Percentiles rank a stretch among this genome's conserved stretches.
phyloP scores from a whole-genome alignment of 2,329 filamentous ascomycete species.

The Calonectria leucothoes region DNA sequence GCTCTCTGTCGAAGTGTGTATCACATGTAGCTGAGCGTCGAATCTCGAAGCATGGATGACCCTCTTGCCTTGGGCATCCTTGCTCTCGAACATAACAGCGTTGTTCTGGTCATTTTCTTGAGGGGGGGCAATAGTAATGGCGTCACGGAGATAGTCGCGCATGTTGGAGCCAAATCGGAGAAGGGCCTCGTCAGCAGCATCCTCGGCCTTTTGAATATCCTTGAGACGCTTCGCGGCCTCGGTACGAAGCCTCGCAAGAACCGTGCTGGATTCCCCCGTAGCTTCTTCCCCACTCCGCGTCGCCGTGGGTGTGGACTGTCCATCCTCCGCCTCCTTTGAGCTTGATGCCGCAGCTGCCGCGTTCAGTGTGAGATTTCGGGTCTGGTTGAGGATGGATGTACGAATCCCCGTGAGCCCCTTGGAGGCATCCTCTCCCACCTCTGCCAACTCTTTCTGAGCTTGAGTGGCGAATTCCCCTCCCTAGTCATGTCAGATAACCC shows the following conservation, averaged over 20 bases:
- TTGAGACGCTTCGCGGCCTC: constrained; percentile 88
- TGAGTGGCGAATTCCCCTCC: constrained; percentile 87
- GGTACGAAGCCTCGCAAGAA: constrained; percentile 79
- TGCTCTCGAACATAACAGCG: constrained; percentile 90
- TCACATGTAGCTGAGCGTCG: constrained; percentile 94
- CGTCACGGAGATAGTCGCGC: constrained; percentile 88
- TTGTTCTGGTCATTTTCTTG: constrained; percentile 63
- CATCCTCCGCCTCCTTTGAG: constrained; percentile 48
- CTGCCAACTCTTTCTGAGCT: constrained; percentile 84
- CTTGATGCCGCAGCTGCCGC: constrained; percentile 48
- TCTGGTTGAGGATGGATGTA: constrained; percentile 76
- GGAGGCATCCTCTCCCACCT: constrained; percentile 82
- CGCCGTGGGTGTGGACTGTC: constrained; percentile 61
- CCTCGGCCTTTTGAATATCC: constrained; percentile 91
- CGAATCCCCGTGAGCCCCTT: constrained; percentile 81
- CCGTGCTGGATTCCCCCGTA: constrained; percentile 67
- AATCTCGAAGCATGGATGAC: constrained; percentile 95
- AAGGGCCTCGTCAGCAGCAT: constrained; percentile 95
- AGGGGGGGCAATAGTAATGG: constrained; percentile 87
- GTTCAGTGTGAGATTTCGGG: constrained; percentile 77
- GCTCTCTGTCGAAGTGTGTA: constrained; percentile 85
- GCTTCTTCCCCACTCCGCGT: constrained; percentile 48
- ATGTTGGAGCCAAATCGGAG: constrained; percentile 92
- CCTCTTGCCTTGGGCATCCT: constrained; percentile 88
- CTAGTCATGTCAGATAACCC: constrained; percentile 53